phyloP scores from a whole-genome alignment of 352 stramenopile genomes.

The Thalassiosira livingstoniorum region DNA sequence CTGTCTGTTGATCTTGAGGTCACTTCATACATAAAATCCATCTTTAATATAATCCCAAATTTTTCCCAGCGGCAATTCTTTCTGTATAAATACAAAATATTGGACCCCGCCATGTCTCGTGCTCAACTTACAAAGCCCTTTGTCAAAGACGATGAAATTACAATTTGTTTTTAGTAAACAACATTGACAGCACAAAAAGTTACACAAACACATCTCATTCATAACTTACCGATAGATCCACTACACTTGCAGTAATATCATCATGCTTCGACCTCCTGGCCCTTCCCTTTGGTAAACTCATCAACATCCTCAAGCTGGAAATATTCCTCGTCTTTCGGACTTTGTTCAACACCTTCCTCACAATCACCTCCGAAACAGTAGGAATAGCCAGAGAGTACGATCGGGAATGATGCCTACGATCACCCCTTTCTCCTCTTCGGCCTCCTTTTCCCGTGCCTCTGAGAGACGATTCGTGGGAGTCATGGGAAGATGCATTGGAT shows the following conservation, averaged over 20 bases:
- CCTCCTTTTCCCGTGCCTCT: too few species aligned
- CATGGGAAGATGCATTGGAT: conserved; percentile 31
- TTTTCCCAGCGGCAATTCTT: too few species aligned
- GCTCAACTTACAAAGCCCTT: conserved; percentile 14
- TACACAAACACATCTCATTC: too few species aligned
- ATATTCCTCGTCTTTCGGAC: conserved; percentile 78
- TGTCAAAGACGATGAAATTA: neutral
- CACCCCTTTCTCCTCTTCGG: too few species aligned
- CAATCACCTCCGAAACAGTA: conserved; percentile 79
- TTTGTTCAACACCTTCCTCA: conserved; percentile 81
- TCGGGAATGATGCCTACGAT: conserved; percentile 14
- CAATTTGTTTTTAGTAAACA: neutral
- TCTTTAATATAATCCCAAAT: too few species aligned
- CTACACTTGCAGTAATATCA: conserved; percentile 82
- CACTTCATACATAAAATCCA: too few species aligned
- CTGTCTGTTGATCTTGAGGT: too few species aligned
- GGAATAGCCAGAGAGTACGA: conserved; percentile 47
- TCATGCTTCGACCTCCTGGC: conserved; percentile 82
- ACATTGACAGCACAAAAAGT: neutral
- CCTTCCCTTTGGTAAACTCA: conserved; percentile 76
- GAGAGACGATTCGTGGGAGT: conserved; percentile 32
- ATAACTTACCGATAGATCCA: conserved; percentile 81
- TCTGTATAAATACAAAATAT: too few species aligned
- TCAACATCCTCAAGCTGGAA: conserved; percentile 77
- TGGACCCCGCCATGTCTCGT: too few species aligned